Percentiles rank a stretch among this genome's conserved stretches.
phyloP scores from a whole-genome alignment of 129 eudicot species.

The Dittrichia graveolens region DNA sequence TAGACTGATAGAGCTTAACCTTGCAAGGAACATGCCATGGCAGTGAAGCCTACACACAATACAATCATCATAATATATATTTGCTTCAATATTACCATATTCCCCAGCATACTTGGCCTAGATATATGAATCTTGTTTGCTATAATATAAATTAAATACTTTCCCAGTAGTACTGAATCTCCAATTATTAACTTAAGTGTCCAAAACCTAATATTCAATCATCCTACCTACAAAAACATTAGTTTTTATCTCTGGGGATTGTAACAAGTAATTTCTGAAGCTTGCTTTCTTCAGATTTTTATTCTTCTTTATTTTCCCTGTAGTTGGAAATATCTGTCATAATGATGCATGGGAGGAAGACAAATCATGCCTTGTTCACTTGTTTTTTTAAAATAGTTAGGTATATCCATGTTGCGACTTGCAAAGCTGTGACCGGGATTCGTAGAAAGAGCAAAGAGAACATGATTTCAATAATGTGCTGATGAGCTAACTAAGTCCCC shows the following conservation, averaged over 20 bases:
- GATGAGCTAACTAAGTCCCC: background rate
- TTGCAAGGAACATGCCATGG: background rate
- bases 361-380: background rate
- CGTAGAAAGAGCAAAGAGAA: background rate
- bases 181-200: background rate
- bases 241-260: conserved; percentile 6
- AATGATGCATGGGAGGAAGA: background rate
- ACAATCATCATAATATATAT: background rate
- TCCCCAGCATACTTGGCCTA: background rate
- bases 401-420: background rate
- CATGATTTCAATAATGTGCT: background rate
- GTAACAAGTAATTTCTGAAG: background rate
- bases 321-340: conserved; percentile 7
- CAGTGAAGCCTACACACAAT: background rate
- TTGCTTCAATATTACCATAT: background rate
- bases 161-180: background rate
- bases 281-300: background rate
- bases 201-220: background rate
- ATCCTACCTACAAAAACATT: background rate
- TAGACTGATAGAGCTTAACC: background rate
- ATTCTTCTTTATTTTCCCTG: background rate
- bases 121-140: background rate
- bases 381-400: background rate
- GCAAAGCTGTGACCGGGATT: background rate
- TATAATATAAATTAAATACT: background rate